A percentile compares a stretch with the other conserved stretches of the same genome.
These are phyloP conservation scores for Metschnikowia shivogae DNA, from an alignment of 805 yeast genomes.

Conservation along the genomic window DNA sequence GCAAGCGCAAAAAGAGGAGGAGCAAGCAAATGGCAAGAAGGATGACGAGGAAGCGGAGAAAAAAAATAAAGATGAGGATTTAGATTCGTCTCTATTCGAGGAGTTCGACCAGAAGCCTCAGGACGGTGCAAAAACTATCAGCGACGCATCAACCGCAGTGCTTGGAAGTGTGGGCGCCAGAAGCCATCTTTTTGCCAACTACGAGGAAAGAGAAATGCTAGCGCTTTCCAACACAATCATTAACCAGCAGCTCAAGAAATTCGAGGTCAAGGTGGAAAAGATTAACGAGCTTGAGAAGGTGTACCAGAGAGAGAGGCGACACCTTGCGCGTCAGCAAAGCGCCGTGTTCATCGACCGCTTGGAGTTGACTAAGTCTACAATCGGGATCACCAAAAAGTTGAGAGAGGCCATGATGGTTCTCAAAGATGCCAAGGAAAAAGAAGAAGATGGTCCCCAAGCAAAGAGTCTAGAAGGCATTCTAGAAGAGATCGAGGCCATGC, in stretches of 20 bases:
- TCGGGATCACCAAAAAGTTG: conserved; percentile 46
- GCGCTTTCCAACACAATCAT: conserved; percentile 53
- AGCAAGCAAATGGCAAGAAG: conserved; percentile 1
- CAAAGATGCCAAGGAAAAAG: conserved; percentile 9
- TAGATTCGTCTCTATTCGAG: conserved; percentile 8
- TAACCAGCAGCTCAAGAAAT: conserved; percentile 57
- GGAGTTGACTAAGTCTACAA: conserved; percentile 59
- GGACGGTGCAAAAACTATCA: conserved; percentile 26
- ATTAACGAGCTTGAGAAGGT: conserved; percentile 61
- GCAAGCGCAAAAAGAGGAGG: conserved; percentile 7
- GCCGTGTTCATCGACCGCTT: conserved; percentile 63
- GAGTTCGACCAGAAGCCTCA: conserved; percentile 4
- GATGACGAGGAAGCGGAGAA: conserved; percentile 2
- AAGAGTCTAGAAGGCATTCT: conserved; percentile 19
- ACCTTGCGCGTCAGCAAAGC: conserved; percentile 58
- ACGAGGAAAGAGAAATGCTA: conserved; percentile 76
- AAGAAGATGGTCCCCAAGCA: conserved; percentile 3
- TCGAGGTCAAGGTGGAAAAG: conserved; percentile 59
- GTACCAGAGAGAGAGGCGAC: conserved; percentile 59
- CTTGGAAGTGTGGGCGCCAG: conserved; percentile 76
- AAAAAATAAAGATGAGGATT: not conserved
- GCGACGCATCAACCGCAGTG: conserved; percentile 65
- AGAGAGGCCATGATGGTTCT: conserved; percentile 27
- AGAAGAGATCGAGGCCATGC: conserved; percentile 29
- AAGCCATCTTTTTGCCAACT: conserved; percentile 72